Evolutionary conservation across 495 filamentous ascomycete species (phyloP).

Genomic region (Aspergillus ostianus): DNA sequence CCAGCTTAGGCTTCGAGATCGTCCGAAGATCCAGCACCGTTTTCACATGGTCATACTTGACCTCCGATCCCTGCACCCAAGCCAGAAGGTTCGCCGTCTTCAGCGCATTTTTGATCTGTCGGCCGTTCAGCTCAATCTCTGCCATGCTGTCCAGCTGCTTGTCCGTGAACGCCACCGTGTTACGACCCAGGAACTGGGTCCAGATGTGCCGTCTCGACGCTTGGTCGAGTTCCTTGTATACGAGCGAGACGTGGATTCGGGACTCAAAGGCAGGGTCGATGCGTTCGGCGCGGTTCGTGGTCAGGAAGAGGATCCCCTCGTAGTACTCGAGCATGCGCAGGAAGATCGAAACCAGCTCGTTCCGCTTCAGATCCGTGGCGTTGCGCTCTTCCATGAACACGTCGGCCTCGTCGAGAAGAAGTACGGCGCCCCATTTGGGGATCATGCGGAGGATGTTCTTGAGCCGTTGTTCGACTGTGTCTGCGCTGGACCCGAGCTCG

Average conservation of each 20-base stretch:
- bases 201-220: constrained; percentile 29
- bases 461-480: constrained; percentile 49
- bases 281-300: constrained; percentile 50
- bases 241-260: constrained; percentile 50
- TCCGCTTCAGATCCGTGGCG: constrained; percentile 33
- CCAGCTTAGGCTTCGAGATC: background rate
- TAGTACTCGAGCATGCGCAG: constrained; percentile 53
- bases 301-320: constrained; percentile 62
- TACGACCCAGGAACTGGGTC: constrained; percentile 25
- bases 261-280: constrained; percentile 53
- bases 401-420: constrained; percentile 49
- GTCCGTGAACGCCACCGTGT: constrained; percentile 22
- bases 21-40: background rate
- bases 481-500: constrained; percentile 51
- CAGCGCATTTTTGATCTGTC: constrained; percentile 53
- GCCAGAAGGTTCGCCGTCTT: constrained; percentile 40
- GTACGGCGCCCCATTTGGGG: constrained; percentile 44
- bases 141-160: constrained; percentile 31
- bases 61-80: constrained; percentile 16
- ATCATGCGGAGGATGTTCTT: constrained; percentile 49
- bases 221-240: constrained; percentile 41
- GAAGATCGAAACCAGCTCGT: constrained; percentile 50
- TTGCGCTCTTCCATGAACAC: constrained; percentile 43
- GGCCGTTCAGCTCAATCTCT: constrained; percentile 26
- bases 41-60: background rate